Conservation (phyloP, 106 monocot genomes). For the Dendrobium huoshanense region DNA sequence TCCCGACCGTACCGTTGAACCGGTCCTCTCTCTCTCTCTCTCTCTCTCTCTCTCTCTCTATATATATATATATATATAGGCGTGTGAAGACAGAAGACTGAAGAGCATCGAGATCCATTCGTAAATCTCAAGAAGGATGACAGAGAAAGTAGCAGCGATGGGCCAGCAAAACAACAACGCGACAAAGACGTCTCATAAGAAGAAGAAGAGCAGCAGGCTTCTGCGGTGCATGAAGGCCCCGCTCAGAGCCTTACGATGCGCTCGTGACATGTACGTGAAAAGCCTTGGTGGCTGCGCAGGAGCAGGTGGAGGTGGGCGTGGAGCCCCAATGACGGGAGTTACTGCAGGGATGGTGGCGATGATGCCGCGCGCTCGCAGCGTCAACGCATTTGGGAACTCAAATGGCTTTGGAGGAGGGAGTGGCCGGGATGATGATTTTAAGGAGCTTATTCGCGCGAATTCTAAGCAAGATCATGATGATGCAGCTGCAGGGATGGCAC, state of each 20-base stretch:
- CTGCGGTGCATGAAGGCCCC: not conserved
- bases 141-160: no score
- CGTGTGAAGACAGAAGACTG: no score
- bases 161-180: no score
- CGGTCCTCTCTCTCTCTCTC: no score
- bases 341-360: not conserved
- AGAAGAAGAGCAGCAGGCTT: no score
- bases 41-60: no score
- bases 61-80: no score
- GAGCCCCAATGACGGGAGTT: not conserved
- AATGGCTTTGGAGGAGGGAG: not conserved
- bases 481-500: no score
- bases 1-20: no score
- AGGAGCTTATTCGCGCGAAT: not conserved
- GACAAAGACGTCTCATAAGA: no score
- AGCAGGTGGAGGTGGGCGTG: not conserved
- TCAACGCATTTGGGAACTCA: not conserved
- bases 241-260: not conserved
- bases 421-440: not conserved
- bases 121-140: no score
- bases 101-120: no score
- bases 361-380: constrained; percentile 3
- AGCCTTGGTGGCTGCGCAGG: not conserved
- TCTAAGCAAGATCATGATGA: not conserved
- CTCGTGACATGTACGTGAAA: not conserved